Evolutionary conservation across 2,329 filamentous ascomycete species (phyloP).

Genomic region (Diaporthe sp.): DNA sequence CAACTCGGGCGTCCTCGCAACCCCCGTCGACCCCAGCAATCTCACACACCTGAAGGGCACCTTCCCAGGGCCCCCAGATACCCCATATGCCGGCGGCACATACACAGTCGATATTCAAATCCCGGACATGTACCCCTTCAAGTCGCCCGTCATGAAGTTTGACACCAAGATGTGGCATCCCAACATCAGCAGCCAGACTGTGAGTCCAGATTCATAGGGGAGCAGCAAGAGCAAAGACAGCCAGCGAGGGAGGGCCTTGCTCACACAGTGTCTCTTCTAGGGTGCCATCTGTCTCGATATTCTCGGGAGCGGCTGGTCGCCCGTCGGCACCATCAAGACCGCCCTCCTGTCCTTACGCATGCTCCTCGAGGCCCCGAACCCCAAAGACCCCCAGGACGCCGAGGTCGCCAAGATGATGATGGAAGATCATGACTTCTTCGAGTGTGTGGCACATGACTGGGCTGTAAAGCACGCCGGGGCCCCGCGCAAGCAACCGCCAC

Average conservation of each 20-base stretch:
- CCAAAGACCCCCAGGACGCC: slow-evolving; percentile 96
- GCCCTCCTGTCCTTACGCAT: slow-evolving; percentile 93
- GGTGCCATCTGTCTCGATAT: slow-evolving; percentile 98
- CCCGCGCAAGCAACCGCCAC: slow-evolving; percentile 60
- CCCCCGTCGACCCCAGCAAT: slow-evolving; percentile 74
- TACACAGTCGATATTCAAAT: slow-evolving; percentile 89
- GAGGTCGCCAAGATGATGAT: slow-evolving; percentile 94
- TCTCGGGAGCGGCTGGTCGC: slow-evolving; percentile 90
- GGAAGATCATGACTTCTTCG: slow-evolving; percentile 81
- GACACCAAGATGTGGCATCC: slow-evolving; percentile 97
- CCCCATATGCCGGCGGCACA: slow-evolving; percentile 89
- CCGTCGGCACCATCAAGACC: slow-evolving; percentile 95
- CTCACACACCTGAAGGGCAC: slow-evolving; percentile 86
- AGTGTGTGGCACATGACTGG: slow-evolving; percentile 89
- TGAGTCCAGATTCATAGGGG: slow-evolving; percentile 57
- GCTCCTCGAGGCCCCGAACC: slow-evolving; percentile 92
- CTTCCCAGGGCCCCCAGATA: slow-evolving; percentile 90
- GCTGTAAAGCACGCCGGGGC: slow-evolving; percentile 86
- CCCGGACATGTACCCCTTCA: slow-evolving; percentile 91
- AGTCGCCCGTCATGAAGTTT: slow-evolving; percentile 91
- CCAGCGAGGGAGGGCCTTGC: neutral
- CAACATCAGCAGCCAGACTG: slow-evolving; percentile 94
- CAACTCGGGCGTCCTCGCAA: slow-evolving; percentile 81
- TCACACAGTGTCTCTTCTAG: slow-evolving; percentile 57
- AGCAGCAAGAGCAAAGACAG: neutral